Conservation (phyloP, 169 alveolate genomes). For the Eimeria falciformis region DNA sequence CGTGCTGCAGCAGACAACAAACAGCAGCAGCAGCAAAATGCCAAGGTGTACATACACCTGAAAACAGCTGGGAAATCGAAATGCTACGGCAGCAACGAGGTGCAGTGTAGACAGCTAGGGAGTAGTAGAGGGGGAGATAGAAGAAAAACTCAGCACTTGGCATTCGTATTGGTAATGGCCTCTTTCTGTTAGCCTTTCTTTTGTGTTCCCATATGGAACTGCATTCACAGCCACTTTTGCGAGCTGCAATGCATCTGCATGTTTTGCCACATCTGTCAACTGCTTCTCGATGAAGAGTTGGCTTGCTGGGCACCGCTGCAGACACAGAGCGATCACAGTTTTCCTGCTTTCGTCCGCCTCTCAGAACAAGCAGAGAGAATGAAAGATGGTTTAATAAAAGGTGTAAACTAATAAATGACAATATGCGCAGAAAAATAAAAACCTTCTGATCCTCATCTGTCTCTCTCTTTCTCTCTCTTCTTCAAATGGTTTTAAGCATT, state of each 20-base stretch:
- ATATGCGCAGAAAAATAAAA: neutral
- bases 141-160: neutral
- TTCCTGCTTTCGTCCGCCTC: too few relatives aligned
- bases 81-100: neutral
- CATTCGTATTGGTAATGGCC: constrained; percentile 47
- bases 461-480: neutral
- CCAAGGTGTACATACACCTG: too few relatives aligned
- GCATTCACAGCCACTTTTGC: constrained; percentile 56
- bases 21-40: neutral
- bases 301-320: constrained; percentile 68
- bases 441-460: neutral
- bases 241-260: constrained; percentile 11
- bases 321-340: neutral
- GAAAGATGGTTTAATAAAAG: neutral
- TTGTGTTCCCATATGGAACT: constrained; percentile 50
- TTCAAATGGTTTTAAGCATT: too few relatives aligned
- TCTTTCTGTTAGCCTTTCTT: constrained; percentile 28
- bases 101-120: neutral
- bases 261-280: neutral
- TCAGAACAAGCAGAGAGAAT: neutral
- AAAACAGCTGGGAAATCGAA: neutral
- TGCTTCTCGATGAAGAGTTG: constrained; percentile 27
- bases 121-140: neutral
- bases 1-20: neutral
- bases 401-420: neutral